Conservation (phyloP, 2,329 filamentous ascomycete species). For the Blastomyces emzantsi region DNA sequence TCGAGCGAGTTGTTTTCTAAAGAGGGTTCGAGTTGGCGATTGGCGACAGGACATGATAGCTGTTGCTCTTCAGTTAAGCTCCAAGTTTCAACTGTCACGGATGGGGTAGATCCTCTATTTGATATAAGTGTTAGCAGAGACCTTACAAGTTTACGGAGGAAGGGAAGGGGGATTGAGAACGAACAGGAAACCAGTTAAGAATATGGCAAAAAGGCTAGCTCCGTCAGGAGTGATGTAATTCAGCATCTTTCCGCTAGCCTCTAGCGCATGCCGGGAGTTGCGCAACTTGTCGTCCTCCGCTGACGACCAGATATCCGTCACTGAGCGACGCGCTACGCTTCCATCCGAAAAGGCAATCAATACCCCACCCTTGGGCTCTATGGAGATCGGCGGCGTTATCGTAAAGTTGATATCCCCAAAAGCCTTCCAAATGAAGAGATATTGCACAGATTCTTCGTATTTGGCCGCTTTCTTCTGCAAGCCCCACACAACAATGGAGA, state of each 20-base stretch:
- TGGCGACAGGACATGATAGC: not conserved
- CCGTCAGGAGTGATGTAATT: conserved; percentile 7
- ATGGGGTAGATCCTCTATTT: conserved; percentile 3
- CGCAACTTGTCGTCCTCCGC: conserved; percentile 1
- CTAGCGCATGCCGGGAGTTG: conserved; percentile 4
- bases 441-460: conserved; percentile 3
- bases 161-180: not conserved
- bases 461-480: conserved; percentile 2
- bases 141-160: not conserved
- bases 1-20: conserved; percentile 1
- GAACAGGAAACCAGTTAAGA: conserved; percentile 6
- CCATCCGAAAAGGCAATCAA: conserved; percentile 7
- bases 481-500: conserved; percentile 6
- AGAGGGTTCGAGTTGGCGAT: not conserved
- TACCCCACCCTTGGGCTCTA: conserved; percentile 6
- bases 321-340: not conserved
- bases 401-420: conserved; percentile 4
- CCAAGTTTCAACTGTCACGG: conserved; percentile 1
- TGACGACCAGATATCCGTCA: conserved; percentile 6
- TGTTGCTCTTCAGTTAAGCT: not conserved
- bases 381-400: conserved; percentile 6
- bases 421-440: conserved; percentile 6
- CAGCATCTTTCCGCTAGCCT: conserved; percentile 4
- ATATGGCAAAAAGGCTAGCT: conserved; percentile 1
- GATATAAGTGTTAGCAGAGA: not conserved